These are phyloP conservation scores for Begonia loranthoides DNA, from an alignment of 306 rosid species.

Conservation along the genomic window DNA sequence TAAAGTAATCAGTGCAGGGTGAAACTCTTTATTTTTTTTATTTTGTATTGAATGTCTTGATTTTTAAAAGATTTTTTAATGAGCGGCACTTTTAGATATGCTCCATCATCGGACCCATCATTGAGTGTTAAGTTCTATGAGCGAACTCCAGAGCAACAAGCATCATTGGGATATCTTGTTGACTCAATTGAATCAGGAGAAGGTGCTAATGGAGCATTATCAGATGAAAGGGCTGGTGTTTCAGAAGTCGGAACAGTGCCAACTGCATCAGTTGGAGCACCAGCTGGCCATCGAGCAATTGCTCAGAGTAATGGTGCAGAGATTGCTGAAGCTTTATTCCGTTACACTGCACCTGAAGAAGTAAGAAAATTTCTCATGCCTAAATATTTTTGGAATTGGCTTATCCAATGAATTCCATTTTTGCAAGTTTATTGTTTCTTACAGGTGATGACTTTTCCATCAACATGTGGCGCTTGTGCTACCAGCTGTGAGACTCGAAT, in stretches of 20 bases:
- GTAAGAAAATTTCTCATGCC: constrained; percentile 19
- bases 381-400: constrained; percentile 1
- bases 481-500: constrained; percentile 78
- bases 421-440: constrained; percentile 10
- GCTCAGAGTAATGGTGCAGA: constrained; percentile 81
- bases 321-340: constrained; percentile 76
- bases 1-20: too few species aligned
- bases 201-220: constrained; percentile 19
- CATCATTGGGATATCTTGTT: constrained; percentile 56
- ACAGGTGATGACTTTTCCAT: constrained; percentile 98
- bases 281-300: constrained; percentile 81
- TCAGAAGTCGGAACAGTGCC: constrained; percentile 43
- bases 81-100: constrained; percentile 32
- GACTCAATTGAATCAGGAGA: constrained; percentile 36
- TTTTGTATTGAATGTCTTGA: too few species aligned
- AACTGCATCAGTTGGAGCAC: constrained; percentile 77
- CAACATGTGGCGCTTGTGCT: constrained; percentile 80
- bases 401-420: not conserved
- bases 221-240: constrained; percentile 21
- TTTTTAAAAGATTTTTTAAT: too few species aligned
- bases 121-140: constrained; percentile 70
- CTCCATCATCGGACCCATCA: constrained; percentile 75
- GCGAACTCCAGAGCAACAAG: constrained; percentile 84
- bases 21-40: too few species aligned
- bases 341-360: constrained; percentile 93